These are phyloP conservation scores for Cephalotrichum gorgonifer DNA, from an alignment of 2,329 filamentous ascomycete genomes.

Conservation along the genomic window DNA sequence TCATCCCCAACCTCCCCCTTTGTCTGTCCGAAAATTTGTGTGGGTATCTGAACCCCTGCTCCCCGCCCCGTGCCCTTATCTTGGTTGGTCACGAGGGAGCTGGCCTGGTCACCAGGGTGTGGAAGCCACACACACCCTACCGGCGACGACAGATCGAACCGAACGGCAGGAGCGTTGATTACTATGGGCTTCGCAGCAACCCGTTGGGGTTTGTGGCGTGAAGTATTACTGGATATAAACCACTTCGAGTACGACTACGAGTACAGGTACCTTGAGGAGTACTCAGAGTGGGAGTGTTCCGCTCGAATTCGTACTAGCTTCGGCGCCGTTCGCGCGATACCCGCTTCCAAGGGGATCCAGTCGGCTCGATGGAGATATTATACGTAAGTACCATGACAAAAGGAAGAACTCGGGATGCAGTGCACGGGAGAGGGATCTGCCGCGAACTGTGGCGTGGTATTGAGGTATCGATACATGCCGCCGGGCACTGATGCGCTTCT, in stretches of 20 bases:
- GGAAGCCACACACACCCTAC: background rate
- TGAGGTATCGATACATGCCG: conserved; percentile 6
- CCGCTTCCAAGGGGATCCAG: too few relatives aligned
- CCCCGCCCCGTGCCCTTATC: conserved; percentile 1
- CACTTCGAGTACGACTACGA: too few relatives aligned
- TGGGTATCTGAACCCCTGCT: conserved; percentile 1
- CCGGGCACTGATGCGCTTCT: conserved; percentile 1
- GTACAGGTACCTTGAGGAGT: too few relatives aligned
- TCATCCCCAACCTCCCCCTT: too few relatives aligned
- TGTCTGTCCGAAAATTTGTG: background rate
- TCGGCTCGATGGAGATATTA: background rate
- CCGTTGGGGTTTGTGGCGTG: too few relatives aligned
- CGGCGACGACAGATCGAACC: too few relatives aligned
- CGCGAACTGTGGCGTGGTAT: background rate
- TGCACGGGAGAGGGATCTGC: background rate
- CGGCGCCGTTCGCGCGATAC: background rate
- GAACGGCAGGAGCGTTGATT: too few relatives aligned
- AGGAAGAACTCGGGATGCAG: background rate
- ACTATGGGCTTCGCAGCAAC: too few relatives aligned
- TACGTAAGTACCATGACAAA: too few relatives aligned
- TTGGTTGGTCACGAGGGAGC: background rate
- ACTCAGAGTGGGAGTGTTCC: too few relatives aligned
- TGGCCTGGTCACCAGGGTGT: background rate
- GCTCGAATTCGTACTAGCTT: too few relatives aligned
- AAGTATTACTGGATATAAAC: too few relatives aligned